These are phyloP conservation scores for Oryza nivara DNA, from an alignment of 176 grass and related monocot genomes.

Conservation along the genomic window DNA sequence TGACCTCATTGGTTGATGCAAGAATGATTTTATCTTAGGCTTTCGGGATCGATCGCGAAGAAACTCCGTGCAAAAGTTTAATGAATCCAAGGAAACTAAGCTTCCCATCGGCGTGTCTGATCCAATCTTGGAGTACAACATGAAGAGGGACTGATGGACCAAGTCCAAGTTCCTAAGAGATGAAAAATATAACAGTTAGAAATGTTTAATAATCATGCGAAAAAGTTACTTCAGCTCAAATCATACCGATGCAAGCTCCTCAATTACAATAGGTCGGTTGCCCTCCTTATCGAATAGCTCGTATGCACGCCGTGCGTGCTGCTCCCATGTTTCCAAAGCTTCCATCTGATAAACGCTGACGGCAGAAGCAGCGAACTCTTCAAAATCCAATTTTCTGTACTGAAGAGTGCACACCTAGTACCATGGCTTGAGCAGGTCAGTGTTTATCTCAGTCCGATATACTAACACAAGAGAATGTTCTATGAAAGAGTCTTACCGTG, in stretches of 20 bases:
- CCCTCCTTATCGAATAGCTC: constrained; percentile 98
- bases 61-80: constrained; percentile 94
- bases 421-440: constrained; percentile 20
- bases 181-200: neutral
- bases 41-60: constrained; percentile 71
- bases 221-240: neutral
- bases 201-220: neutral
- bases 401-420: constrained; percentile 96
- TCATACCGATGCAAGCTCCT: constrained; percentile 94
- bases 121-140: constrained; percentile 98
- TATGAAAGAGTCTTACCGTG: constrained; percentile 47
- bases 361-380: constrained; percentile 91
- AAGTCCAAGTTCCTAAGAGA: constrained; percentile 89
- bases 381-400: constrained; percentile 98
- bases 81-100: constrained; percentile 98
- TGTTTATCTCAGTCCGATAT: neutral
- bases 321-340: constrained; percentile 95
- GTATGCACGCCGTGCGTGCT: constrained; percentile 77
- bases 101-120: constrained; percentile 89
- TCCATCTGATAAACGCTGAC: constrained; percentile 98
- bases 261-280: constrained; percentile 98
- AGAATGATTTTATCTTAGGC: constrained; percentile 45
- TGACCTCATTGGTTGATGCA: constrained; percentile 42
- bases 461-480: neutral
- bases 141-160: constrained; percentile 93